Evolutionary conservation across 208 protist genomes (phyloP).

Genomic region (Leishmania turanica): DNA sequence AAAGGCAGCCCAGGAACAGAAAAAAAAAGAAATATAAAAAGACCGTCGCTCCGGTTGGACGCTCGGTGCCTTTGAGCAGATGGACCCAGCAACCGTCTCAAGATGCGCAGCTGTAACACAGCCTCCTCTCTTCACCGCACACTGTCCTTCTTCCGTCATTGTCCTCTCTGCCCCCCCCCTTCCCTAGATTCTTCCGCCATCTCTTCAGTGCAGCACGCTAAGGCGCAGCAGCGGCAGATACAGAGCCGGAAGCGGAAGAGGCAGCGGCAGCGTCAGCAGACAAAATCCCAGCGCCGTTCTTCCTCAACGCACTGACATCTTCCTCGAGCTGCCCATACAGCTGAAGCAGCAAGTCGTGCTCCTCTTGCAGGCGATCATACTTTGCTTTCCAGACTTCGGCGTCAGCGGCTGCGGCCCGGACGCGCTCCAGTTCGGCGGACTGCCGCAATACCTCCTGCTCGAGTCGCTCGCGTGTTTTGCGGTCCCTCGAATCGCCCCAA

Average conservation of each 20-base stretch:
- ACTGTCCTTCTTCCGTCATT: not conserved
- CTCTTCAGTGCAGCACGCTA: slow-evolving; percentile 5
- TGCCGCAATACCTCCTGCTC: slow-evolving; percentile 78
- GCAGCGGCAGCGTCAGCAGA: not conserved
- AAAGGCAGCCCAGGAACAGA: not conserved
- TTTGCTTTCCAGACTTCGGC: slow-evolving; percentile 28
- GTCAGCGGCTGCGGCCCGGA: slow-evolving; percentile 41
- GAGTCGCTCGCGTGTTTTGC: slow-evolving; percentile 41
- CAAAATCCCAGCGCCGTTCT: not conserved
- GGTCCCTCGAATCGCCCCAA: slow-evolving; percentile 27
- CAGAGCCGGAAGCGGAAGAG: not conserved
- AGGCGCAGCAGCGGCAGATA: not conserved
- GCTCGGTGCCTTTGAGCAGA: not conserved
- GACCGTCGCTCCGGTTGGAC: not conserved
- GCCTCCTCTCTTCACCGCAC: not conserved
- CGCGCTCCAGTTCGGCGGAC: slow-evolving; percentile 70
- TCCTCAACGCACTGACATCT: slow-evolving; percentile 30
- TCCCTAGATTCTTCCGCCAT: not conserved
- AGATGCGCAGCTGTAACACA: not conserved
- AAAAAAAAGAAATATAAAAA: not conserved
- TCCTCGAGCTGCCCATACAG: slow-evolving; percentile 85
- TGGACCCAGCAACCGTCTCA: not conserved
- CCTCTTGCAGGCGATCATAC: slow-evolving; percentile 39
- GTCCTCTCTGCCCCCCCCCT: not conserved
- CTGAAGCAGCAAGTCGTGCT: slow-evolving; percentile 79